phyloP scores from a whole-genome alignment of 2,329 filamentous ascomycete species.

The Diaporthe vaccinii region DNA sequence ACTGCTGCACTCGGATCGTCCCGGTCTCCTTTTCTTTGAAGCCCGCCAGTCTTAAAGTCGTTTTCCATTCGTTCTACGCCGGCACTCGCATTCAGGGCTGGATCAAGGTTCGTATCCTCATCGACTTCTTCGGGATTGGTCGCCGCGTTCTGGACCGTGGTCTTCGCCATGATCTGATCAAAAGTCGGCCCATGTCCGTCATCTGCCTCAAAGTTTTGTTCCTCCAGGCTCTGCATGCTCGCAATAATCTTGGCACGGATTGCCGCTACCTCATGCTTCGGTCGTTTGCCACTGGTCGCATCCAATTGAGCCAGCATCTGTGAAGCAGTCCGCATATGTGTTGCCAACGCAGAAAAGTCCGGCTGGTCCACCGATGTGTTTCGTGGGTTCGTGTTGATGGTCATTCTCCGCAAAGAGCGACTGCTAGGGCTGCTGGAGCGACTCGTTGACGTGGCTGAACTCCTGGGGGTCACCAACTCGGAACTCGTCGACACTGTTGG shows the following conservation, averaged over 20 bases:
- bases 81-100: conserved; percentile 75
- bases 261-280: conserved; percentile 83
- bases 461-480: conserved; percentile 73
- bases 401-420: conserved; percentile 67
- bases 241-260: conserved; percentile 90
- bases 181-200: conserved; percentile 82
- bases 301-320: conserved; percentile 90
- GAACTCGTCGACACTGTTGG: conserved; percentile 72
- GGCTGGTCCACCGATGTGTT: conserved; percentile 75
- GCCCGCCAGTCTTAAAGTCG: conserved; percentile 86
- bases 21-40: conserved; percentile 84
- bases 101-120: conserved; percentile 64
- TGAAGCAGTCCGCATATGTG: conserved; percentile 88
- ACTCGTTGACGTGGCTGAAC: conserved; percentile 77
- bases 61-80: conserved; percentile 90
- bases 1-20: conserved; percentile 89
- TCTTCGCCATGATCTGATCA: conserved; percentile 84
- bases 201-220: conserved; percentile 84
- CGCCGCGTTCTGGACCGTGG: conserved; percentile 66
- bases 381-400: conserved; percentile 64
- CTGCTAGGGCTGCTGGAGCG: conserved; percentile 76
- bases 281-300: conserved; percentile 83
- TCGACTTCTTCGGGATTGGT: conserved; percentile 65
- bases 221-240: conserved; percentile 89
- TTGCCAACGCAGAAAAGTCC: conserved; percentile 85